These are phyloP conservation scores for Magnolia sinica DNA, from an alignment of 164 flowering plant species.

Conservation along the genomic window DNA sequence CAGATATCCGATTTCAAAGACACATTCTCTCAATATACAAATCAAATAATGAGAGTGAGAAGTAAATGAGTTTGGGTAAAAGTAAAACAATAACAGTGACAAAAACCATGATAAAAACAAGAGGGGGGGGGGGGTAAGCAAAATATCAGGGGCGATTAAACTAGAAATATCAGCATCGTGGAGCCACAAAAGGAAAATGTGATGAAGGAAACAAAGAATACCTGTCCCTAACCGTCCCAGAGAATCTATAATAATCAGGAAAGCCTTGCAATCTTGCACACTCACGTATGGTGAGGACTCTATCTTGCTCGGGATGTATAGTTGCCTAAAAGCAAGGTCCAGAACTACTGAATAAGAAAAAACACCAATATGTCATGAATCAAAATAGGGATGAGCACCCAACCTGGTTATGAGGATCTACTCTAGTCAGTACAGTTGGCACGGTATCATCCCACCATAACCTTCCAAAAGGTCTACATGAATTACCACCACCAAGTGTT, in stretches of 20 bases:
- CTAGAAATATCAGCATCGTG: too few relatives aligned
- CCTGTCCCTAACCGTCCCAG: constrained; percentile 48
- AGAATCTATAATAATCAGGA: constrained; percentile 52
- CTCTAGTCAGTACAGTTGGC: constrained; percentile 47
- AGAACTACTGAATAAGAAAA: not conserved
- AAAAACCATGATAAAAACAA: too few relatives aligned
- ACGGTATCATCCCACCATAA: constrained; percentile 78
- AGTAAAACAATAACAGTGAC: not conserved
- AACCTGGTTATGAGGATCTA: constrained; percentile 42
- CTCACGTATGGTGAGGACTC: constrained; percentile 53
- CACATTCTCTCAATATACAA: too few relatives aligned
- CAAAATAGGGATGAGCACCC: constrained; percentile 19
- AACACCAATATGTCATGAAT: not conserved
- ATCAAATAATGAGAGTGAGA: not conserved
- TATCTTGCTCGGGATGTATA: constrained; percentile 65
- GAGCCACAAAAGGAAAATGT: not conserved
- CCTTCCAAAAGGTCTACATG: constrained; percentile 53
- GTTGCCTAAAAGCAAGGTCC: constrained; percentile 23
- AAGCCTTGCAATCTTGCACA: constrained; percentile 64
- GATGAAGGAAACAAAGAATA: constrained; percentile 5
- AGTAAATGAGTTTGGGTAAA: not conserved
- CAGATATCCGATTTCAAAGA: too few relatives aligned
- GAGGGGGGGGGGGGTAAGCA: not conserved
- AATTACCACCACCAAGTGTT: not conserved
- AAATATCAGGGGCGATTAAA: not conserved